Evolutionary conservation across 768 basidiomycete genomes (phyloP).

Genomic region (Calvatia gigantea): DNA sequence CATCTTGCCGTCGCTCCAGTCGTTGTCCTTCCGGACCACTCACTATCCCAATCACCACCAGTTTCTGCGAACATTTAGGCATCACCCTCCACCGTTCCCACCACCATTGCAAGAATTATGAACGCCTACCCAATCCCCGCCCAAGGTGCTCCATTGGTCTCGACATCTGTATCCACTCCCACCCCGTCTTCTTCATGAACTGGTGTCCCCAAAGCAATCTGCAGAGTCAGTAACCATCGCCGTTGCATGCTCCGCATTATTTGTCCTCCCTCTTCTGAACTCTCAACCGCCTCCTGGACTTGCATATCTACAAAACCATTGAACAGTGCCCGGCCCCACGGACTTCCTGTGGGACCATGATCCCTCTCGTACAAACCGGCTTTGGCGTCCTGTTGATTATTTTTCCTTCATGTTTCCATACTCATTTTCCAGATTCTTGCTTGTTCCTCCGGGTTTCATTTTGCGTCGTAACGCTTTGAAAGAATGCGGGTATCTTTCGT

Average conservation of each 20-base stretch:
- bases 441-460: background rate
- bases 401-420: background rate
- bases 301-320: background rate
- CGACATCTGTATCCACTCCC: background rate
- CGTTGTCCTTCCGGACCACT: background rate
- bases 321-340: background rate
- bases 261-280: background rate
- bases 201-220: slow-evolving; percentile 3
- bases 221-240: slow-evolving; percentile 11
- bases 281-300: background rate
- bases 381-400: no score
- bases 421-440: background rate
- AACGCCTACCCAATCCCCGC: slow-evolving; percentile 52
- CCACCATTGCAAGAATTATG: slow-evolving; percentile 54
- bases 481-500: background rate
- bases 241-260: slow-evolving; percentile 6
- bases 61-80: background rate
- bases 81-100: slow-evolving; percentile 3
- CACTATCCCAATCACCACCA: background rate
- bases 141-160: slow-evolving; percentile 15
- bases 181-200: slow-evolving; percentile 4
- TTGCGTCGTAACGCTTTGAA: background rate
- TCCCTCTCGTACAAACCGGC: background rate
- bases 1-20: background rate
- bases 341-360: no score